Conservation (phyloP, 257 asterid species). For the Lycium barbarum region DNA sequence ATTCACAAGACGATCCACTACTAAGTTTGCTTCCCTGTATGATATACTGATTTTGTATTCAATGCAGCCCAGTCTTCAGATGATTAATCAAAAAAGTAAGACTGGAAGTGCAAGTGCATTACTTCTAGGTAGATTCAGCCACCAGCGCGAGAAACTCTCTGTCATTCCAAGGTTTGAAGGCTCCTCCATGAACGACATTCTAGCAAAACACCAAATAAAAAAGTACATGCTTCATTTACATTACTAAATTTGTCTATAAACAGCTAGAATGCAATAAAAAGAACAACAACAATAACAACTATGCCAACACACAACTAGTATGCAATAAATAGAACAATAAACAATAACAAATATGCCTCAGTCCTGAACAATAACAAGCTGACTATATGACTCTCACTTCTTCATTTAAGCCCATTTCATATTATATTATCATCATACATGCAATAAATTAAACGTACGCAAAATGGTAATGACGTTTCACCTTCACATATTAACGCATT, state of each 20-base stretch:
- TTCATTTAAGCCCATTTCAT: background rate
- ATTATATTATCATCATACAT: background rate
- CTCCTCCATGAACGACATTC: background rate
- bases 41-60: background rate
- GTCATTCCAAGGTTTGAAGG: conserved; percentile 28
- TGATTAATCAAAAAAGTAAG: background rate
- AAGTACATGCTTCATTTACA: background rate
- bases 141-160: conserved; percentile 14
- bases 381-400: background rate
- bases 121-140: background rate
- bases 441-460: background rate
- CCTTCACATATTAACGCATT: background rate
- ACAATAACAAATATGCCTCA: background rate
- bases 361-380: background rate
- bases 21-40: background rate
- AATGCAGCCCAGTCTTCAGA: background rate
- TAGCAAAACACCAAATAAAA: background rate
- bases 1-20: background rate
- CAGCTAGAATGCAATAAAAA: no score
- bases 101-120: background rate
- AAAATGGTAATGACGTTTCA: background rate
- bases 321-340: background rate
- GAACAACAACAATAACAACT: no score
- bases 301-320: background rate
- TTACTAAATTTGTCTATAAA: background rate